Evolutionary conservation across 2,329 filamentous ascomycete species (phyloP).

Genomic region (Colletotrichum siamense): DNA sequence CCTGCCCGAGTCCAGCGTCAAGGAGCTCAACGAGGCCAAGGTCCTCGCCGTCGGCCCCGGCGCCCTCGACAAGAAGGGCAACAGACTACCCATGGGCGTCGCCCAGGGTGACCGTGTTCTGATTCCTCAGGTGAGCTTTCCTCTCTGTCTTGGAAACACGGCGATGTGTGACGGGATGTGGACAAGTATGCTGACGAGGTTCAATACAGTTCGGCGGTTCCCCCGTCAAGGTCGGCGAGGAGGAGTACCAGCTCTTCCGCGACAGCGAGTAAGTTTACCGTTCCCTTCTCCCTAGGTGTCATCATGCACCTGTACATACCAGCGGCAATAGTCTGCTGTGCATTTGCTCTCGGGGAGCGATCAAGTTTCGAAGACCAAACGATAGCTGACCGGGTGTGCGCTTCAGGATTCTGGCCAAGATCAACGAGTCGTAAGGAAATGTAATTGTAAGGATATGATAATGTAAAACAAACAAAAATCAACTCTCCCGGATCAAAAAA

Average conservation of each 20-base stretch:
- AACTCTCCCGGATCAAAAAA: not conserved
- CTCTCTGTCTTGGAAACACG: not conserved
- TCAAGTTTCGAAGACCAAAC: not conserved
- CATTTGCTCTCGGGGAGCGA: not conserved
- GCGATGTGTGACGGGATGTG: not conserved
- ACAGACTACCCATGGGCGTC: constrained; percentile 86
- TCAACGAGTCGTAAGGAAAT: constrained; percentile 74
- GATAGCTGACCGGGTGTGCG: not conserved
- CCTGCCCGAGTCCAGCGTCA: constrained; percentile 94
- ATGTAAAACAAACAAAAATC: not conserved
- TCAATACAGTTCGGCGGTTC: constrained; percentile 81
- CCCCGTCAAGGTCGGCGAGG: constrained; percentile 95
- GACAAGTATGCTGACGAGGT: not conserved
- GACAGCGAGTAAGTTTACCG: constrained; percentile 86
- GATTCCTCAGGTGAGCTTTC: constrained; percentile 78
- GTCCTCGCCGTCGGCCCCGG: constrained; percentile 95
- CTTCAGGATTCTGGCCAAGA: constrained; percentile 92
- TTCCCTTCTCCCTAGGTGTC: not conserved
- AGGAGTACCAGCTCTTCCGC: constrained; percentile 94
- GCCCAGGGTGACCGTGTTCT: constrained; percentile 86
- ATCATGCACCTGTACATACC: not conserved
- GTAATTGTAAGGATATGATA: not conserved
- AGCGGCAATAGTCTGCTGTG: no score
- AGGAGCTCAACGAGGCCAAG: constrained; percentile 98
- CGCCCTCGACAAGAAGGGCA: constrained; percentile 84